Evolutionary conservation across 257 asterid species (phyloP).

Genomic region (Mitragyna speciosa): DNA sequence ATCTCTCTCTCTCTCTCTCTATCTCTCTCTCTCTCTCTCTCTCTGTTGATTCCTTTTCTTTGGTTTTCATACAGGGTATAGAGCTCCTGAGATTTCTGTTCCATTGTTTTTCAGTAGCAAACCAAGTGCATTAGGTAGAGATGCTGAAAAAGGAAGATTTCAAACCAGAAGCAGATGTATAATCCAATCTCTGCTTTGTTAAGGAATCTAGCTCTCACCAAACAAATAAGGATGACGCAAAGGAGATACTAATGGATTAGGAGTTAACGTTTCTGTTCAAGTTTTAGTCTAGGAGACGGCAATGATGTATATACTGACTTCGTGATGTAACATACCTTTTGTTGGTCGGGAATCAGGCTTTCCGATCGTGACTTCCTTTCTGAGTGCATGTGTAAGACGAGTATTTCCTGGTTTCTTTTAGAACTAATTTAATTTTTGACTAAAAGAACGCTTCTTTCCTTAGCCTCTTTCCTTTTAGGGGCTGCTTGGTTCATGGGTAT

Average conservation of each 20-base stretch:
- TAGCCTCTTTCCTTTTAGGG: neutral
- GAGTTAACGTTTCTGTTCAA: neutral
- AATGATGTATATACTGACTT: conserved; percentile 6
- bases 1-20: neutral
- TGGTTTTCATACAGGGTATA: neutral
- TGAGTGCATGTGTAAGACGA: neutral
- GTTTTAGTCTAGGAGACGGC: conserved; percentile 1
- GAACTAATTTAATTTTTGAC: neutral
- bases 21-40: no score
- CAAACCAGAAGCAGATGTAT: neutral
- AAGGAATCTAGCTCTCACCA: conserved; percentile 8
- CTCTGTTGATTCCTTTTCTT: neutral
- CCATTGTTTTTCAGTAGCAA: conserved; percentile 1
- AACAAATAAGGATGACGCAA: conserved; percentile 15
- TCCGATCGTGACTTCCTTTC: neutral
- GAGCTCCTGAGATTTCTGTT: conserved; percentile 2
- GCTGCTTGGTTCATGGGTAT: no score
- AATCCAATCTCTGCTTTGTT: neutral
- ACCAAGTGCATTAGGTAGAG: neutral
- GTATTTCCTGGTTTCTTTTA: conserved; percentile 2
- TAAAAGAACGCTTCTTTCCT: neutral
- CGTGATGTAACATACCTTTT: conserved; percentile 3
- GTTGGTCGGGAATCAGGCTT: neutral
- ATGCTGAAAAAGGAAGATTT: neutral
- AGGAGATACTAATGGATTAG: conserved; percentile 1